Evolutionary conservation across 2,329 filamentous ascomycete species (phyloP), one percentile per base, ranked within the genome.

Genomic region (Colletotrichum somersetense): DNA sequence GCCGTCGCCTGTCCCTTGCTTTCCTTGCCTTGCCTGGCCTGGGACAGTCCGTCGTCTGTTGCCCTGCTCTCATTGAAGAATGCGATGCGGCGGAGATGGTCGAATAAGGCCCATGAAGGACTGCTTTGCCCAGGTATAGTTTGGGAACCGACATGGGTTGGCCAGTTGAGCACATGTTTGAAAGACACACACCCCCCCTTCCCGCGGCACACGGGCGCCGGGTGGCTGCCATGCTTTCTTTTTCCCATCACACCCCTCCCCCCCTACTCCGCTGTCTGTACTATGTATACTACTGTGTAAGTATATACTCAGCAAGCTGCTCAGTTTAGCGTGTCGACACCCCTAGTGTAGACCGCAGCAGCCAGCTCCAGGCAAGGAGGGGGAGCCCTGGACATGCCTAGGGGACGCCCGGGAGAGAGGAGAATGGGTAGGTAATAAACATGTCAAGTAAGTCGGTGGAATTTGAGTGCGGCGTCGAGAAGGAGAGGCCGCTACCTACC

Each of bases 391-490:
- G 44, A 35, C n/a, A 33, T 55, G 5, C 18, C 18, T 56, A 48
- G 38, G 33, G 48, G 48, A 62, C 48, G 30, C 35, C 35, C 44
- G 30, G 44, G 20, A 16, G 23, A 33, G 23, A 33, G 20, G 59
- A 44, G 26, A 55, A 35, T 35, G 33, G 23, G 33, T 10, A 63
- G 23, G 33, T 10, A 63, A 63, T 65, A 59, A 73, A 62, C 10
- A 38, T 38, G 35, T 38, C 35, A 66, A 46, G 67, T 20, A 74
- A 66, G 74, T 73, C 73, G 73, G 77, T 67, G 72, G 77, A 75
- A 74, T 77, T 75, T 76, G 69, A 71, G 74, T 76, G 77, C 77
- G 80, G 79, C 77, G 77, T 79, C 79, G 78, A 78, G 76, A 80
- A 78, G 44, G 78, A 78, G 76, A 80, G 79, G 53, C 35, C 16